Evolutionary conservation across 2,329 filamentous ascomycete species (phyloP).

Genomic region (Mycogone perniciosa): DNA sequence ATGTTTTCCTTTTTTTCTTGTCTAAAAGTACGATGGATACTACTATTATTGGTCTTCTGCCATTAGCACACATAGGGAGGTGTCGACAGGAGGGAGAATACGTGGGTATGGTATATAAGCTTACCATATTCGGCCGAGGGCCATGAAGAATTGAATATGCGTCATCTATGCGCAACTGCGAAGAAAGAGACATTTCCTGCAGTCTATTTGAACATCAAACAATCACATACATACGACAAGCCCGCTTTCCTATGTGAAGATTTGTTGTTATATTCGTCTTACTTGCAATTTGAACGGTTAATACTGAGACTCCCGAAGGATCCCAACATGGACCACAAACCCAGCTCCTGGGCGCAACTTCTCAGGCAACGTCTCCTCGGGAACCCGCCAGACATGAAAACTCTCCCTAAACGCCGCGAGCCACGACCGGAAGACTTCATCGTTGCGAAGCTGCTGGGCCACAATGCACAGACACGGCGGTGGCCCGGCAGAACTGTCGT

Average conservation of each 20-base stretch:
- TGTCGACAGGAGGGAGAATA: slow-evolving; percentile 2
- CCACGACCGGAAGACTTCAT: slow-evolving; percentile 82
- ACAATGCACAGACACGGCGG: slow-evolving; percentile 67
- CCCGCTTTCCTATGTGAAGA: slow-evolving; percentile 1
- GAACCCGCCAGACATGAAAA: slow-evolving; percentile 74
- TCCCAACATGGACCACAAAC: slow-evolving; percentile 75
- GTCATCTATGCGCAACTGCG: slow-evolving; percentile 4
- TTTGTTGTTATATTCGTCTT: neutral
- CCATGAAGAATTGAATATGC: slow-evolving; percentile 3
- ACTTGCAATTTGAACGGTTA: too few species aligned
- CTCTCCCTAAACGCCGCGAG: slow-evolving; percentile 56
- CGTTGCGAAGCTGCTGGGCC: slow-evolving; percentile 80
- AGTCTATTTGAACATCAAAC: neutral
- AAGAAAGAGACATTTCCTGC: neutral
- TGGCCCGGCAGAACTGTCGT: neutral
- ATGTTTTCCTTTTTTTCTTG: neutral
- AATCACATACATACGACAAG: neutral
- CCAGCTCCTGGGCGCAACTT: slow-evolving; percentile 59
- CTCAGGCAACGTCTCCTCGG: slow-evolving; percentile 53
- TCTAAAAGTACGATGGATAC: slow-evolving; percentile 1
- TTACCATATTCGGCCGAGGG: slow-evolving; percentile 9
- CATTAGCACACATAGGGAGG: slow-evolving; percentile 5
- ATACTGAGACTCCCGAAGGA: slow-evolving; percentile 40
- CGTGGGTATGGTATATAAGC: neutral
- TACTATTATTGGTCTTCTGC: slow-evolving; percentile 1